Evolutionary conservation across 495 filamentous ascomycete species (phyloP).

Genomic region (Glarea lozoyensis): DNA sequence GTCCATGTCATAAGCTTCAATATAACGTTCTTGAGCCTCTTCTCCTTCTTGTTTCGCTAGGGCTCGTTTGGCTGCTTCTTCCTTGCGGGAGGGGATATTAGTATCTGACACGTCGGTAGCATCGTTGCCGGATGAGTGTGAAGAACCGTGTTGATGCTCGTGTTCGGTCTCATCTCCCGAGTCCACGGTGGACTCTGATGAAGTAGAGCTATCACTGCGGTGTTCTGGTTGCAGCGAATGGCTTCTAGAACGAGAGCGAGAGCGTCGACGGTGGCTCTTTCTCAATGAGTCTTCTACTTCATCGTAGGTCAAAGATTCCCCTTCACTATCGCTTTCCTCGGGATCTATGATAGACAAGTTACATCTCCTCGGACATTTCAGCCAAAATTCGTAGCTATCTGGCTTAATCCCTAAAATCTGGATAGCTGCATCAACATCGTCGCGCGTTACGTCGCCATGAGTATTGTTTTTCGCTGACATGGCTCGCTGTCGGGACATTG

Average conservation of each 20-base stretch:
- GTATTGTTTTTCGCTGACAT: conserved; percentile 28
- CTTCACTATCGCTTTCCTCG: not conserved
- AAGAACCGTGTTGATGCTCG: not conserved
- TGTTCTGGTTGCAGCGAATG: not conserved
- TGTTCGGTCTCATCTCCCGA: not conserved
- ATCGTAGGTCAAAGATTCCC: conserved; percentile 9
- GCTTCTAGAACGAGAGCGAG: conserved; percentile 1
- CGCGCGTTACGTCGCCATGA: conserved; percentile 32
- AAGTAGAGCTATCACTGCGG: not conserved
- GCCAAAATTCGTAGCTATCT: conserved; percentile 47
- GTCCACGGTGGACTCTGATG: not conserved
- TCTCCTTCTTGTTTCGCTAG: conserved; percentile 23
- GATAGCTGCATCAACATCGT: conserved; percentile 60
- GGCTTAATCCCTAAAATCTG: conserved; percentile 41
- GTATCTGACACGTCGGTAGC: not conserved
- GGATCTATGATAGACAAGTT: conserved; percentile 45
- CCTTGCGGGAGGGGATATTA: not conserved
- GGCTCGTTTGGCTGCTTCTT: not conserved
- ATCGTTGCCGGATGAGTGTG: no score
- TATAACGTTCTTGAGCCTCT: conserved; percentile 37
- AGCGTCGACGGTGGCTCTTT: not conserved
- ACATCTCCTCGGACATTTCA: conserved; percentile 47
- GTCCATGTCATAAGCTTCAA: conserved; percentile 44
- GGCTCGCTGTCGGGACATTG: conserved; percentile 45
- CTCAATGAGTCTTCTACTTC: conserved; percentile 8